Evolutionary conservation across 2,329 filamentous ascomycete genomes (phyloP), one percentile per base, ranked within the genome.

Genomic region (Calycina marina): DNA sequence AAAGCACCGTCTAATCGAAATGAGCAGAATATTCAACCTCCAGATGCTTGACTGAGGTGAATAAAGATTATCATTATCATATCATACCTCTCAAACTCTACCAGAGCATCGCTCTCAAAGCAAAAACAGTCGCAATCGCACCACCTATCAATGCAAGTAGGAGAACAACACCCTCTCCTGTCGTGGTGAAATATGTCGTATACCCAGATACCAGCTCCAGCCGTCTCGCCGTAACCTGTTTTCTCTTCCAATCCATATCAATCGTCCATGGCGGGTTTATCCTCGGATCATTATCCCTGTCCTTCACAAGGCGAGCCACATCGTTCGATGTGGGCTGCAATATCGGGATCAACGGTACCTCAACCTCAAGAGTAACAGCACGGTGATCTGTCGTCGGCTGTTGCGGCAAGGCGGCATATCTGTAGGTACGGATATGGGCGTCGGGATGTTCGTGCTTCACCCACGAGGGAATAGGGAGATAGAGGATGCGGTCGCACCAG

Each of bases 401-500:
- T 2, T 92, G 59, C 2, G 86, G 83, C 16, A 96, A 62, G 11
- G 80, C 72, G 11, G 73, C 65, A 54, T 96, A 96, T 14, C 56
- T 60, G 16, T 67, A 57, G 3, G 72, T 62, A 14, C 59, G 55
- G n/a, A 83, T 64, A 5, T 61, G 52, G 20, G 72, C 57, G 18
- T 48, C 46, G 6, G 45, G 45, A 4, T 34, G 40, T 33, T 28
- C 49, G 4, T 52, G 47, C 26, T 55, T 55, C 24, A 63, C 50
- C 65, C 68, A 74, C 14, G 55, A 54, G 13, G 68, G 72, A 14
- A 67, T 57, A 31, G 78, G 70, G 3, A 88, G 62, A 54, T 75
- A 96, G 13, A 96, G 61, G 13, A 96, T 77, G 3, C 90, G 73
- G 55, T 96, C 90, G 48, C 85, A 93, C 90, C 88, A 96, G 48